These are phyloP conservation scores for Hirsutella minnesotensis DNA, from an alignment of 2,329 filamentous ascomycete species.

Conservation along the genomic window DNA sequence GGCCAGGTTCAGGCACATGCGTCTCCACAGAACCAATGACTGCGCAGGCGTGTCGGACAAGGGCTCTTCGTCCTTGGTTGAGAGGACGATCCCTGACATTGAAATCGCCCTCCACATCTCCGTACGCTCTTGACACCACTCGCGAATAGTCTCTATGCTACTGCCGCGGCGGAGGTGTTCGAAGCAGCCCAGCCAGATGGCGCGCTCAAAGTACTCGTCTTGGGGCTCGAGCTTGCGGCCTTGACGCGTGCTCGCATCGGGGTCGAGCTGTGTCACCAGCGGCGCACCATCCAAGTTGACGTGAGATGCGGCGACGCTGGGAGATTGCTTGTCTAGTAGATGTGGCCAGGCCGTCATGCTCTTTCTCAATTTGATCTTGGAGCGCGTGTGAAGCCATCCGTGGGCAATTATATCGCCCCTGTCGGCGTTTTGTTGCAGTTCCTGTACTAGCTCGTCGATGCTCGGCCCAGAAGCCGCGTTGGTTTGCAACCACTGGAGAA, in stretches of 20 bases:
- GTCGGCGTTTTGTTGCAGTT: constrained; percentile 65
- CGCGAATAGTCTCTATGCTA: constrained; percentile 58
- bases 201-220: constrained; percentile 80
- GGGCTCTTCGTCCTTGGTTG: constrained; percentile 32
- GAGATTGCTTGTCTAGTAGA: constrained; percentile 50
- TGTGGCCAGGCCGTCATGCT: constrained; percentile 57
- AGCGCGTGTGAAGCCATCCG: constrained; percentile 86
- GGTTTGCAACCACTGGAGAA: constrained; percentile 78
- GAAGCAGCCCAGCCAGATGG: constrained; percentile 89
- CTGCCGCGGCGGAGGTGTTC: constrained; percentile 83
- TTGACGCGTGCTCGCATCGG: constrained; percentile 78
- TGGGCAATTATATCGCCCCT: constrained; percentile 72
- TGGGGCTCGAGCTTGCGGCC: constrained; percentile 63
- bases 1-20: constrained; percentile 62
- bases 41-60: constrained; percentile 22
- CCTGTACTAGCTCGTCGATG: constrained; percentile 63
- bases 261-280: constrained; percentile 80
- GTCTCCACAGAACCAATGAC: constrained; percentile 57
- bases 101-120: constrained; percentile 84
- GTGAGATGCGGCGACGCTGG: constrained; percentile 42
- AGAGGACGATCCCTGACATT: constrained; percentile 60
- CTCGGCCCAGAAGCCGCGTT: constrained; percentile 60
- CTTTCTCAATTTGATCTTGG: constrained; percentile 83
- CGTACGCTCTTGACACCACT: constrained; percentile 77
- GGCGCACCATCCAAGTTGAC: constrained; percentile 48